These are phyloP conservation scores for Cutaneotrichosporon sp. DNA, from an alignment of 1,284 basidiomycete species.

Conservation along the genomic window DNA sequence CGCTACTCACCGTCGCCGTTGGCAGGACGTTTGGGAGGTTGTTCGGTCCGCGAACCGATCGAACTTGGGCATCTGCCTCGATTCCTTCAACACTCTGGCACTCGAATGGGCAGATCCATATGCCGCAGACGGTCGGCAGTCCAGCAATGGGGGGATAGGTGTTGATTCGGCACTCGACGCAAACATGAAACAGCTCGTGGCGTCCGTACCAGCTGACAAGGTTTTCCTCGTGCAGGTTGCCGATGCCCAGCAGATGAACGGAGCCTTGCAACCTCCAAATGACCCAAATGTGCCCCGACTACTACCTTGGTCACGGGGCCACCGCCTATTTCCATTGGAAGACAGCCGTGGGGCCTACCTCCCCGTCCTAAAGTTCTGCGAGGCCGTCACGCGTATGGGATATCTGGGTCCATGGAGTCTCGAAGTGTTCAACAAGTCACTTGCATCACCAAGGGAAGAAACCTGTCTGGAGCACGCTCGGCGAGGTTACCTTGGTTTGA, in stretches of 20 bases:
- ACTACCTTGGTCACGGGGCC: not conserved
- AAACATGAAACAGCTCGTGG: not conserved
- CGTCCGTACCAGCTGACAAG: not conserved
- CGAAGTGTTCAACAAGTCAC: conserved; percentile 9
- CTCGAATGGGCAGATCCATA: conserved; percentile 8
- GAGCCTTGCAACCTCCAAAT: not conserved
- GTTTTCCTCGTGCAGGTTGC: conserved; percentile 7
- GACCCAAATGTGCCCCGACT: conserved; percentile 1
- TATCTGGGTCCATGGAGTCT: conserved; percentile 3
- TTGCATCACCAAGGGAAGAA: not conserved
- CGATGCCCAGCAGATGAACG: conserved; percentile 3
- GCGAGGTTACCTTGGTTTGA: not conserved
- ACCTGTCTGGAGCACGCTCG: not conserved
- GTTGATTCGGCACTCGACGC: not conserved
- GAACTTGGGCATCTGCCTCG: conserved; percentile 9
- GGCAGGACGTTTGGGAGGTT: conserved; percentile 6
- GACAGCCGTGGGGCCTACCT: not conserved
- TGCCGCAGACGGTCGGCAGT: not conserved
- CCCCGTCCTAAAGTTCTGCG: conserved; percentile 4
- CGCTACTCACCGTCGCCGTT: conserved; percentile 4
- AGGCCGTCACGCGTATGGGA: not conserved
- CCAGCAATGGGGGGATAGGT: not conserved
- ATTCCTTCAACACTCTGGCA: conserved; percentile 10
- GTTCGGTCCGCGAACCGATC: conserved; percentile 1
- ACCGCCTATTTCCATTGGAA: conserved; percentile 5